Conservation (phyloP, 2,329 filamentous ascomycete species). For the Bipolaris oryzae region DNA sequence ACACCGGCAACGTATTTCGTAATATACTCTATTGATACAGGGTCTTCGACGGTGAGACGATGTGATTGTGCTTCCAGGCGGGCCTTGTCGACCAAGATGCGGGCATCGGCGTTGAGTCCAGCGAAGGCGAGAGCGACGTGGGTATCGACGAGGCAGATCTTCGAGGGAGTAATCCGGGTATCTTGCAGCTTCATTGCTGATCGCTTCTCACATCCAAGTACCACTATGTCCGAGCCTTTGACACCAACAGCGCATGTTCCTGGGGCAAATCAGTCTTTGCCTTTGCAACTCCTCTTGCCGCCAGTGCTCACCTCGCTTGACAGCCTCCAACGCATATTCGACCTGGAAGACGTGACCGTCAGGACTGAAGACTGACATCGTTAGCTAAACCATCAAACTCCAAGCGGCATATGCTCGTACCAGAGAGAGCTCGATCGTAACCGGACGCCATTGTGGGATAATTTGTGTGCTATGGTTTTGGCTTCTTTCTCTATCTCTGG, state of each 20-base stretch:
- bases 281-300: not conserved
- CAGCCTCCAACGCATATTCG: constrained; percentile 97
- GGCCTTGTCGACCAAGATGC: constrained; percentile 98
- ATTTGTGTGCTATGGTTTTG: not conserved
- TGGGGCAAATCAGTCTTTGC: constrained; percentile 48
- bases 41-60: constrained; percentile 94
- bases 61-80: constrained; percentile 97
- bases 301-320: constrained; percentile 81
- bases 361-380: constrained; percentile 83
- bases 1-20: constrained; percentile 98
- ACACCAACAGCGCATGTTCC: constrained; percentile 98
- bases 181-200: constrained; percentile 99
- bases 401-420: constrained; percentile 62
- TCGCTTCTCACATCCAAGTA: constrained; percentile 96
- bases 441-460: constrained; percentile 77
- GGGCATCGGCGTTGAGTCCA: constrained; percentile 94
- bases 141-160: constrained; percentile 94
- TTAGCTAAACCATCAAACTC: constrained; percentile 31
- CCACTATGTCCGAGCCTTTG: constrained; percentile 92
- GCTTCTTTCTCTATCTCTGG: not conserved
- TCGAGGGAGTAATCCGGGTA: constrained; percentile 97
- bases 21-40: constrained; percentile 98
- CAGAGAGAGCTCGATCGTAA: constrained; percentile 98
- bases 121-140: constrained; percentile 98
- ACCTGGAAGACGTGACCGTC: constrained; percentile 99